Evolutionary conservation across 768 basidiomycete genomes (phyloP), one percentile per base, ranked within the genome.

Genomic region (Phlebiopsis flavidoalba): DNA sequence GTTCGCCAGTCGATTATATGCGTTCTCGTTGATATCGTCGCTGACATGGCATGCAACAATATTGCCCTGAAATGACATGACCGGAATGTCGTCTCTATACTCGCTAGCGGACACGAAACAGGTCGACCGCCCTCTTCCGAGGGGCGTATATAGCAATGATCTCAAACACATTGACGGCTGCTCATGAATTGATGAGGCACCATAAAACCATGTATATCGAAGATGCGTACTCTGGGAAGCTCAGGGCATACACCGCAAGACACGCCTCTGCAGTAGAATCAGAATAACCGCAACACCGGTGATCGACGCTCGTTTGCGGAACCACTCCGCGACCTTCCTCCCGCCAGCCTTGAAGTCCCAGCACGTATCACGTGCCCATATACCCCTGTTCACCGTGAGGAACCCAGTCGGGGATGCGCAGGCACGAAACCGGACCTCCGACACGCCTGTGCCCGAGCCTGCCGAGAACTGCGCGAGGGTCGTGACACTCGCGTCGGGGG

Each of bases 301-400:
- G 60, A 87, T 82, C 8, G 86, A 67, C 0, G 77, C 80, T 15
- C 80, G 80, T 55, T 79, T 76, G 0, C 77, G 80, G 26, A 77
- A 79, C 86, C 87, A 88, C 53, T 81, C 75, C 14, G 76, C 78
- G 11, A 74, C 61, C 63, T 74, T 78, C 14, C 52, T n/a, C 33
- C 19, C 52, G 33, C 19, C 31, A 17, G 35, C 31, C 33, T 57
- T 62, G 22, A 83, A 64, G 58, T 83, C 77, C 83, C 87, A 87
- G 19, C 85, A 65, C 0, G 77, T 74, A 88, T 64, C 17, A 76
- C n/a, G 73, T 45, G 83, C 83, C 87, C 87, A 89, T 53, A 89
- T 80, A 6, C 78, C 76, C 61, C 81, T 81, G 3, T 83, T 84
- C 8, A 84, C 76, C 7, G 82, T 82, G 58, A 86, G 54, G 3